Conservation (phyloP, 2,329 filamentous ascomycete genomes). For the Fonsecaea erecta region DNA sequence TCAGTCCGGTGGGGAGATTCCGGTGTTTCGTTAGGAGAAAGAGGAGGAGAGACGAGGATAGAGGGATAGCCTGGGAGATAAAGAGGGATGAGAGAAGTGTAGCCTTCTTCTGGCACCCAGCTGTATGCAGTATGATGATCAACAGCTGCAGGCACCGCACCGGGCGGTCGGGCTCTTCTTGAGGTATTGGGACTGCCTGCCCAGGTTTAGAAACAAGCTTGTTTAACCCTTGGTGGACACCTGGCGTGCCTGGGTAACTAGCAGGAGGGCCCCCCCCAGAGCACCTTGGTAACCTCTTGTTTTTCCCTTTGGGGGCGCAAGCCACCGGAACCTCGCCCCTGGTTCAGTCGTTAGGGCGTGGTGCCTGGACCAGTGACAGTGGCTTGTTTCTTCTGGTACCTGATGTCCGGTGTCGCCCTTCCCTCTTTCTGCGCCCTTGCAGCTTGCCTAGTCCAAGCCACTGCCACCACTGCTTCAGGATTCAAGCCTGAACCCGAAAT, state of each 20-base stretch:
- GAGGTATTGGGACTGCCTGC: neutral
- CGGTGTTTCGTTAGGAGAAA: neutral
- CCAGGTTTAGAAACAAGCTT: constrained; percentile 11
- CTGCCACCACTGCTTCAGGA: constrained; percentile 14
- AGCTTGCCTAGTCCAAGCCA: neutral
- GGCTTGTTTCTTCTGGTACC: neutral
- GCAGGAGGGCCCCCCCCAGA: neutral
- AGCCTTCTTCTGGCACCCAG: neutral
- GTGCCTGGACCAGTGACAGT: neutral
- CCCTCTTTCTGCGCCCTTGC: constrained; percentile 6
- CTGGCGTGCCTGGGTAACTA: neutral
- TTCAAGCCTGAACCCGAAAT: neutral
- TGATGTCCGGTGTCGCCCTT: neutral
- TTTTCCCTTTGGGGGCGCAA: neutral
- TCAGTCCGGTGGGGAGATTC: neutral
- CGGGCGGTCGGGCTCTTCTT: neutral
- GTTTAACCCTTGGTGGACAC: constrained; percentile 6
- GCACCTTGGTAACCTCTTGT: neutral
- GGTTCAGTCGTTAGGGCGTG: neutral
- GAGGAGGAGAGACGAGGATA: neutral
- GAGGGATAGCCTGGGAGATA: neutral
- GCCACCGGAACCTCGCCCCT: neutral
- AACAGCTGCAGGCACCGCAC: neutral
- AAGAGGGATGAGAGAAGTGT: neutral
- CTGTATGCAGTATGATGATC: no score